phyloP scores from a whole-genome alignment of 148 eudicot genomes.

The Polygonum maritimum region DNA sequence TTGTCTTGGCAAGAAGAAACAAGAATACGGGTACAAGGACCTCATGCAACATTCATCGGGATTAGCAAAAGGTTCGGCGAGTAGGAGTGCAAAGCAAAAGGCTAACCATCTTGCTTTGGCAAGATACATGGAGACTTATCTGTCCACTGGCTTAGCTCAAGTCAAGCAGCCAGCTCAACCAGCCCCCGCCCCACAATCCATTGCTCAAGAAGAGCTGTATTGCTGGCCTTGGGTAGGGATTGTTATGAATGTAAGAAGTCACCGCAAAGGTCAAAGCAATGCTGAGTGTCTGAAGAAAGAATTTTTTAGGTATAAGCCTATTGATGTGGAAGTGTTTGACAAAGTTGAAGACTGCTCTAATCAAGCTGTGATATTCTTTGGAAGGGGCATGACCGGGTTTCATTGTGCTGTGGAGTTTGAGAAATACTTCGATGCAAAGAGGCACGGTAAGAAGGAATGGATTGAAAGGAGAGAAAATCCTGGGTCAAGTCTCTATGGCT shows the following conservation, averaged over 20 bases:
- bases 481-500: constrained; percentile 55
- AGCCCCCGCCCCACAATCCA: constrained; percentile 16
- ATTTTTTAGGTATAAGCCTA: constrained; percentile 43
- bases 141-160: constrained; percentile 22
- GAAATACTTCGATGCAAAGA: constrained; percentile 49
- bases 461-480: constrained; percentile 16
- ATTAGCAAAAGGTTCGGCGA: constrained; percentile 59
- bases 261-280: constrained; percentile 15
- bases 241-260: constrained; percentile 44
- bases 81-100: constrained; percentile 59
- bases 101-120: constrained; percentile 63
- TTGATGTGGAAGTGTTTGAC: constrained; percentile 32
- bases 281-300: constrained; percentile 39
- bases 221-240: constrained; percentile 80
- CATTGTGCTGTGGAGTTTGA: constrained; percentile 63
- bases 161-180: constrained; percentile 18
- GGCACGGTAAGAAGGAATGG: constrained; percentile 64
- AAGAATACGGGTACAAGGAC: constrained; percentile 70
- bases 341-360: neutral
- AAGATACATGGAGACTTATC: constrained; percentile 43
- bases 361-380: constrained; percentile 52
- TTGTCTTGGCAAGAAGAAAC: constrained; percentile 90
- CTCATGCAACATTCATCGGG: constrained; percentile 74
- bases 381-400: constrained; percentile 53
- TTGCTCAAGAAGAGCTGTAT: constrained; percentile 29